Evolutionary conservation across 768 basidiomycete species (phyloP).

Genomic region (Cystobasidium onofrii): DNA sequence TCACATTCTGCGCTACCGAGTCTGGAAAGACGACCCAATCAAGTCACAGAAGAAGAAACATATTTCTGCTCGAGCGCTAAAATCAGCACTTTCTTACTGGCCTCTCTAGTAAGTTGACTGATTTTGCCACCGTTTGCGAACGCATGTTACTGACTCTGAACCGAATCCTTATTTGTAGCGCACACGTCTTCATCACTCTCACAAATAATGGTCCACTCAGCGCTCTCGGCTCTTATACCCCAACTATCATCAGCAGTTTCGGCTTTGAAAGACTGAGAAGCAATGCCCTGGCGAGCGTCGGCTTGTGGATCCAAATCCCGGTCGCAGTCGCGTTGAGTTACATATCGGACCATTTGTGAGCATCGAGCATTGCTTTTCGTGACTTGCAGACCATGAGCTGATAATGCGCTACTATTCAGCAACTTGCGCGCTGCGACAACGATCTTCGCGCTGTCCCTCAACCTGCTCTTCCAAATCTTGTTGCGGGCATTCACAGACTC

Average conservation of each 20-base stretch:
- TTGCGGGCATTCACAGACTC: conserved; percentile 31
- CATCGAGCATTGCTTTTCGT: too few relatives aligned
- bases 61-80: conserved; percentile 35
- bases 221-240: conserved; percentile 32
- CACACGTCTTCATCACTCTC: conserved; percentile 13
- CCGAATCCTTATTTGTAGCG: too few relatives aligned
- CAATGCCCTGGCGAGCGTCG: conserved; percentile 43
- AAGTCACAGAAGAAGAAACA: conserved; percentile 34
- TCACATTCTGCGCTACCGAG: conserved; percentile 39
- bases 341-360: conserved; percentile 37
- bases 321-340: conserved; percentile 36
- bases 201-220: conserved; percentile 11
- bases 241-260: conserved; percentile 34
- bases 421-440: conserved; percentile 37
- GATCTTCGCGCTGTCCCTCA: conserved; percentile 35
- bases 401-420: not conserved
- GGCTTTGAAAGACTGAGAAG: conserved; percentile 39
- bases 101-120: conserved; percentile 38
- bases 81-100: conserved; percentile 35
- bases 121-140: too few relatives aligned
- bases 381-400: not conserved
- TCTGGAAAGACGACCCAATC: conserved; percentile 40
- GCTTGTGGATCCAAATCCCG: conserved; percentile 40
- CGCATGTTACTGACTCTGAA: too few relatives aligned
- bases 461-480: conserved; percentile 39